Conservation (phyloP, 176 grass and related monocot genomes). For the Oryza glumipatula region DNA sequence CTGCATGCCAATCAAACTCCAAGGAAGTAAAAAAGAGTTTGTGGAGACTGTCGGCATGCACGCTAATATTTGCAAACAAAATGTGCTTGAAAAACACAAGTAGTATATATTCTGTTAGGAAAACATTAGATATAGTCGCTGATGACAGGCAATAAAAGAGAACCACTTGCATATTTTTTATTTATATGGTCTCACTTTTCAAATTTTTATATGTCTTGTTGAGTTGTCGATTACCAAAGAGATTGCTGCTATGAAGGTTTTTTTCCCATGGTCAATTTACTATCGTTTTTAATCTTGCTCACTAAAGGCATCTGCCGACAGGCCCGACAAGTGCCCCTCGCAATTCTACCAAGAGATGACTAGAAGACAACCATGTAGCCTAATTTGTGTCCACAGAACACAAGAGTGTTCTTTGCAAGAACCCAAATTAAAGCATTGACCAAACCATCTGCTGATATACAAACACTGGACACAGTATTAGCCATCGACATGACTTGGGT, state of each 20-base stretch:
- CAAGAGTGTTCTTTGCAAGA: background rate
- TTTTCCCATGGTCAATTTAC: slow-evolving; percentile 6
- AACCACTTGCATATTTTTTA: slow-evolving; percentile 15
- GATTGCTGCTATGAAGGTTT: background rate
- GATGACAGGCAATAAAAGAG: slow-evolving; percentile 44
- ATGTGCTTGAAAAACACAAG: slow-evolving; percentile 16
- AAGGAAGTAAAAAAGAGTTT: slow-evolving; percentile 5
- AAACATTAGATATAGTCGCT: slow-evolving; percentile 35
- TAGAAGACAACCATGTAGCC: background rate
- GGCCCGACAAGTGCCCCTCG: slow-evolving; percentile 1
- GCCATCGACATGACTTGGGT: background rate
- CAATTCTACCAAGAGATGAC: slow-evolving; percentile 8
- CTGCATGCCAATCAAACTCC: background rate
- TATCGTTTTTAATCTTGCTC: slow-evolving; percentile 6
- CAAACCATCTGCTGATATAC: background rate
- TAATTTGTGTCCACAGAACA: slow-evolving; percentile 12
- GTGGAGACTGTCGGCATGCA: slow-evolving; percentile 18
- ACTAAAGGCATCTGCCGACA: background rate
- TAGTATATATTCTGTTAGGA: background rate
- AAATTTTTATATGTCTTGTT: slow-evolving; percentile 19
- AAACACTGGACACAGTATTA: background rate
- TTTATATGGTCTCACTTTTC: background rate
- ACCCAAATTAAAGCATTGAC: slow-evolving; percentile 30
- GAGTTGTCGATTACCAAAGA: slow-evolving; percentile 34
- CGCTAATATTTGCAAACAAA: background rate